Base-by-base conservation (phyloP, 208 protist species). In the Leishmania martiniquensis region DNA sequence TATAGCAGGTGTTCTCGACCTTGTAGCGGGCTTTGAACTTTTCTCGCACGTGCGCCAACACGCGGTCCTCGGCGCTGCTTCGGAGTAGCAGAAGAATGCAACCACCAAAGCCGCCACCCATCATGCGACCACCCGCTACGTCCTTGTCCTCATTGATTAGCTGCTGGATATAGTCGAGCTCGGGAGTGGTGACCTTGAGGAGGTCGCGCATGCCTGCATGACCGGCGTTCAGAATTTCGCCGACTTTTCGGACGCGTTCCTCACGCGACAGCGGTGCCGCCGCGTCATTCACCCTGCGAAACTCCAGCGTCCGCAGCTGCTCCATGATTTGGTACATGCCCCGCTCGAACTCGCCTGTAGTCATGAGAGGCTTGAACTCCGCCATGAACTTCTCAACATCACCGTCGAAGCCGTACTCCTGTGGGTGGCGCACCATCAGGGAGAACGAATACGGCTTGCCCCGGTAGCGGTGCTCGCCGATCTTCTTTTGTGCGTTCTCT, bases 81-180 rank as follows among this genome's bases (percentile, higher is more conserved):
- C 88, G 83, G 20, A 95, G 80, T 4, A 95, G 85, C 75, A 91
- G 74, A 29, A 97, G 84, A 15, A 94, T 87, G 84, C 95, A 97
- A 37, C 95, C 95, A 51, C 95, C 95, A 82, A 98, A 98, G 52
- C 95, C 95, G 42, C 92, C 93, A 37, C 95, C 95, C 83, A 95
- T 97, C 92, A 98, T 89, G 55, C 94, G 90, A 32, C 89, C 88
- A 20, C 95, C 95, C 2, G 89, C 87, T 4, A 96, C 95, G 29
- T 85, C 88, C n/a, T 82, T 74, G 51, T 91, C 83, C 39, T 85
- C 74, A 77, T 89, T 88, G 68, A 95, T 85, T 2, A 85, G 77
- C 65, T 87, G 78, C 42, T 95, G 89, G 37, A 95, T 85, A 45
- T 91, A 87, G 82, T 98, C 94, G 5, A 97, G 81, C 85, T 98